Percentiles rank a stretch among this genome's conserved stretches.
Conservation (phyloP, 2,329 filamentous ascomycete genomes). For the Xylaria sp. region DNA sequence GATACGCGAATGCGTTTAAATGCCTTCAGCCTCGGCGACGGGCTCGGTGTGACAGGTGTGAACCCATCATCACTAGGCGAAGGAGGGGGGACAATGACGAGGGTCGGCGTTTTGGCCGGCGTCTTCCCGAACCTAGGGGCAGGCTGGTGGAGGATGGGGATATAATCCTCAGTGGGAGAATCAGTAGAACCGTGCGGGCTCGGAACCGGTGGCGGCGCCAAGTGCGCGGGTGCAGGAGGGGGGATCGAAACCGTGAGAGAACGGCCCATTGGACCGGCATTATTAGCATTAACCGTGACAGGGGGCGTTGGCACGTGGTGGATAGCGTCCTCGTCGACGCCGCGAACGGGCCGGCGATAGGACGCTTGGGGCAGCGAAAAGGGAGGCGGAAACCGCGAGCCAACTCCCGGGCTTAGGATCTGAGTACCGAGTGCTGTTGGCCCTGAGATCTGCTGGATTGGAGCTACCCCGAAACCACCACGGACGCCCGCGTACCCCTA, state of each 20-base stretch:
- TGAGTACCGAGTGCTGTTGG: constrained; percentile 44
- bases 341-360: constrained; percentile 40
- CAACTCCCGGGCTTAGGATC: constrained; percentile 38
- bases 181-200: constrained; percentile 25
- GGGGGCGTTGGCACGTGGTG: constrained; percentile 39
- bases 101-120: constrained; percentile 18
- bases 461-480: constrained; percentile 36
- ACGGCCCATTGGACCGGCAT: constrained; percentile 33
- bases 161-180: constrained; percentile 41
- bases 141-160: constrained; percentile 44
- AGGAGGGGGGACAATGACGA: constrained; percentile 37
- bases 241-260: constrained; percentile 26
- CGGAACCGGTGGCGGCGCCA: constrained; percentile 22
- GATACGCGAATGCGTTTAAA: constrained; percentile 38
- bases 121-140: constrained; percentile 34
- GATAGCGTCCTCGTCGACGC: constrained; percentile 39
- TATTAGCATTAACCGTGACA: constrained; percentile 31
- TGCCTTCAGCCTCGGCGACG: constrained; percentile 37
- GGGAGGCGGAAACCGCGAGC: constrained; percentile 40
- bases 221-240: constrained; percentile 18
- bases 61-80: constrained; percentile 45
- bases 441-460: constrained; percentile 39
- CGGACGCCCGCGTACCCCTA: constrained; percentile 59
- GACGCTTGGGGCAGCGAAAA: constrained; percentile 42
- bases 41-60: constrained; percentile 44